Base-by-base conservation (phyloP, 257 asterid genomes). In the Solanum lycopersicoides region DNA sequence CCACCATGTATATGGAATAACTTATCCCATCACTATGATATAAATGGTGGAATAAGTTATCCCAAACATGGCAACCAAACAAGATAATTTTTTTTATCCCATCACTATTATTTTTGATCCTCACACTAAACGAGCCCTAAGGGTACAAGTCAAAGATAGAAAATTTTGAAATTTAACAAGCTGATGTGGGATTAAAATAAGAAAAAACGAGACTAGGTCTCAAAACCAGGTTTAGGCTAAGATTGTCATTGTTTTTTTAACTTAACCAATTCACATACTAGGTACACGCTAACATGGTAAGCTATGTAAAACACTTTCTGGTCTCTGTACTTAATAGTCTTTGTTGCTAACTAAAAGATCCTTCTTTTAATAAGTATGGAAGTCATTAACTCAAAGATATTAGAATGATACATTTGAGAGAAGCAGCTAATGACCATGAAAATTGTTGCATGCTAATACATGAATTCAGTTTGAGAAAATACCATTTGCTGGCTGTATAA, bases 401-500 rank as follows among this genome's bases (percentile, higher is more conserved):
- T 16, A 77, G 66, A 45, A 18, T 15, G 42, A 45, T 79, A 44
- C 66, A 79, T 10, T 79, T 79, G 15, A 45, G 84, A 45, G 15
- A 34, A 28, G 84, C 84, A 77, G 25, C 65, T 25, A 79, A 79
- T 28, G 84, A 79, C 82, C 25, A 39, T 75, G 56, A 79, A 79
- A 45, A 79, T 1, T 9, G 10, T 44, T 28, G 41, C 66, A 28
- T 28, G 14, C 84, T 28, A 79, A 32, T 18, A 28, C 65, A 86
- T 45, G 86, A 30, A 82, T 85, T 69, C 87, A 87, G 86, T 39
- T 32, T 21, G 71, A 80, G 82, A 83, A 60, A 88, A 88, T 95
- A 97, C 99, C 99, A 87, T 89, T 86, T 30, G 91, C 75, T 86
- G 93, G 93, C 92, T 97, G 98, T 86, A 92, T 95, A 56, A 95